Evolutionary conservation across 2,329 filamentous ascomycete species (phyloP), one percentile per base, ranked within the genome.

Genomic region (Ascocoryne sarcoides): DNA sequence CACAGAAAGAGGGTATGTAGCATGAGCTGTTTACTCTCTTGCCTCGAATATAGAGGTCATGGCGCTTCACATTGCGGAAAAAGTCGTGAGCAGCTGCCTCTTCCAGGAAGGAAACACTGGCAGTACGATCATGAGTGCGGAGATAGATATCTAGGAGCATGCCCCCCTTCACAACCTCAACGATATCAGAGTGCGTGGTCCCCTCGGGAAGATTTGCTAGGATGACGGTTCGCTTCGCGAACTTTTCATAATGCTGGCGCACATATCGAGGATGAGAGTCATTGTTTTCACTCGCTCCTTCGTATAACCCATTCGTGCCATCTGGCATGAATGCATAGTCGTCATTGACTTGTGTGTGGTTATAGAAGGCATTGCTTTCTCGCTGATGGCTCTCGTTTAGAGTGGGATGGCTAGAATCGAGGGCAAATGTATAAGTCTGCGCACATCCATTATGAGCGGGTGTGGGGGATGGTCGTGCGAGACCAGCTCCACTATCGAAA

Each of bases 91-190:
- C 81, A 42, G 77, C 71, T 15, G 69, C 65, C 23, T 73, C 73
- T 37, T 78, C 68, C 5, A 85, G 65, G 56, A 92, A 92, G 0
- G 85, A 84, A 2, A 92, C 68, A 31, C 70, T 73, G 3, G 76
- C 82, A 32, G 65, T 66, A 21, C 72, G 72, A 37, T 86, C 78
- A 31, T 71, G 61, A 7, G 52, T 56, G 21, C 76, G 74, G 35
- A 88, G 51, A 50, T 73, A 81, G 30, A 90, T 65, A 47, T 87
- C 82, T 9, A 89, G 60, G 9, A 93, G 52, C 47, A 74, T 68
- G 1, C 85, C 86, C 17, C 86, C 85, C 43, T 80, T 76, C 37
- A 92, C 63, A 9, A 71, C 69, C 16, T 70, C 67, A 3, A 73
- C 69, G 43, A 92, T 64, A 47, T 92, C 83, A 34, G 68, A 69